phyloP scores from a whole-genome alignment of 768 basidiomycete species.

The Lactifluus piperatus region DNA sequence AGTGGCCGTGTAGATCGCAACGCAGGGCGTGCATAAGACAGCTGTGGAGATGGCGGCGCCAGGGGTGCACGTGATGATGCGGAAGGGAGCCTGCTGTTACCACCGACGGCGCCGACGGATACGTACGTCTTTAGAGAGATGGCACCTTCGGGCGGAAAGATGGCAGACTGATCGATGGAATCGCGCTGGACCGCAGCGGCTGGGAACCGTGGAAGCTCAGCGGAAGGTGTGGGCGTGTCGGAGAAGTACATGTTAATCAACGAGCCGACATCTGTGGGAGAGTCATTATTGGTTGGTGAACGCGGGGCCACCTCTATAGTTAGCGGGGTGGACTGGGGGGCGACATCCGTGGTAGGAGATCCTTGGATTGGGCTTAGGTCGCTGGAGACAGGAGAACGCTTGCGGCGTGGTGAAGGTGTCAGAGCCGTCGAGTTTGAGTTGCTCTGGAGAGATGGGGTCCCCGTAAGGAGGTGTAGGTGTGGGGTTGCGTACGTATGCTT shows the following conservation, averaged over 20 bases:
- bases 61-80: background rate
- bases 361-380: background rate
- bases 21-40: background rate
- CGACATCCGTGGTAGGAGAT: background rate
- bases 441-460: background rate
- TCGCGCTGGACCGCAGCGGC: slow-evolving; percentile 10
- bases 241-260: slow-evolving; percentile 27
- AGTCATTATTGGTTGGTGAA: background rate
- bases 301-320: slow-evolving; percentile 1
- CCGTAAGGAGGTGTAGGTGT: background rate
- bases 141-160: background rate
- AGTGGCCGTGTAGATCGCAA: background rate
- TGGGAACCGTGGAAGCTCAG: slow-evolving; percentile 18
- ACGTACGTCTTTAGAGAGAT: background rate
- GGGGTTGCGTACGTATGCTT: slow-evolving; percentile 11
- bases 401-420: slow-evolving; percentile 11
- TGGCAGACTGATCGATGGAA: background rate
- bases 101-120: slow-evolving; percentile 10
- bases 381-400: slow-evolving; percentile 1
- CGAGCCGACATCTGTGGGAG: slow-evolving; percentile 18
- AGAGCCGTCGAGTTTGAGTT: background rate
- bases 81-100: background rate
- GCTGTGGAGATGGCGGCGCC: background rate
- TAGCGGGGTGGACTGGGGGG: background rate
- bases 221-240: slow-evolving; percentile 7